Conservation (phyloP, 192 early-diverging fungal genomes). For the Backusella mclennaniae region DNA sequence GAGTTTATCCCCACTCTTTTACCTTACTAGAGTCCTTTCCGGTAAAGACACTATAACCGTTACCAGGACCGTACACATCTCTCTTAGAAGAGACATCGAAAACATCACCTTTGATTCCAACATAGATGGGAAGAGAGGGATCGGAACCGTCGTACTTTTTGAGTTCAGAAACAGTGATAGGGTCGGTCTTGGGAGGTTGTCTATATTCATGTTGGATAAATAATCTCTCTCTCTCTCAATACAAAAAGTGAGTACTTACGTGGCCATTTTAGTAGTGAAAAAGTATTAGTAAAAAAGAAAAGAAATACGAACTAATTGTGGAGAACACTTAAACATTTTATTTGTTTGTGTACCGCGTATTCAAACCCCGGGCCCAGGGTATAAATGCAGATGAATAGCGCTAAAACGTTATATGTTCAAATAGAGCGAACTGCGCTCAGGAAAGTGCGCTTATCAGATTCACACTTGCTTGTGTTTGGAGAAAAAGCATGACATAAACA, state of each 20-base stretch:
- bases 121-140: conserved; percentile 60
- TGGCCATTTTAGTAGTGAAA: background rate
- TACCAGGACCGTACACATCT: conserved; percentile 62
- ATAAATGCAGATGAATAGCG: background rate
- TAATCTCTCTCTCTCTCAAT: background rate
- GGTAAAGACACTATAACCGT: conserved; percentile 75
- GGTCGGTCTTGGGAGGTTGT: conserved; percentile 33
- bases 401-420: too few relatives aligned
- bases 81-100: conserved; percentile 71
- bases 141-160: conserved; percentile 62
- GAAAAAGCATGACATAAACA: too few relatives aligned
- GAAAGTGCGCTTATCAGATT: too few relatives aligned
- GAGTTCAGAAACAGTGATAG: conserved; percentile 60
- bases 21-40: conserved; percentile 80
- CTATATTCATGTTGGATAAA: conserved; percentile 15
- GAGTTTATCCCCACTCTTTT: background rate
- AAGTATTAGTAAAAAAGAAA: background rate
- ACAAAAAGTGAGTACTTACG: background rate
- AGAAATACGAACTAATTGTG: background rate
- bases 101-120: conserved; percentile 82
- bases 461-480: too few relatives aligned
- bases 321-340: background rate
- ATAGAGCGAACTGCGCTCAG: too few relatives aligned
- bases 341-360: background rate
- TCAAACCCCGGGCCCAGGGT: background rate